A percentile compares a stretch with the other conserved stretches of the same genome.
These are phyloP conservation scores for Debaryomyces subglobosus DNA, from an alignment of 1,139 yeast species.

Conservation along the genomic window DNA sequence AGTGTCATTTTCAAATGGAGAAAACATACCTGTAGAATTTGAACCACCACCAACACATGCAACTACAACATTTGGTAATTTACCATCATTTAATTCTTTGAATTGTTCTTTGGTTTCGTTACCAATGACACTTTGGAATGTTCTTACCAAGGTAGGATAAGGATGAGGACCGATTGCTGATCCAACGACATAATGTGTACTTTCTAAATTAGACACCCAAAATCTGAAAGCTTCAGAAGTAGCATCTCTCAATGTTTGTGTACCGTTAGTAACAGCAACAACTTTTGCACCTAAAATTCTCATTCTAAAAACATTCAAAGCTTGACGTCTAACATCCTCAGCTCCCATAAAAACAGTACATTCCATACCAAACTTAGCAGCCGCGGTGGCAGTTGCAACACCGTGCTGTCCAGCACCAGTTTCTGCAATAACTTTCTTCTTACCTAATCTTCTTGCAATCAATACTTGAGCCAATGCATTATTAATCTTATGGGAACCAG, in stretches of 20 bases:
- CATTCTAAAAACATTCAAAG: conserved; percentile 96
- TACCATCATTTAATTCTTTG: conserved; percentile 72
- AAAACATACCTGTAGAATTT: conserved; percentile 93
- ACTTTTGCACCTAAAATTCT: conserved; percentile 94
- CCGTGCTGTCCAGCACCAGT: conserved; percentile 99
- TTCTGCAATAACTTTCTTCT: conserved; percentile 90
- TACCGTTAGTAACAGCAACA: conserved; percentile 90
- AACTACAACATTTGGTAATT: conserved; percentile 88
- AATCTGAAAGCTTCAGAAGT: conserved; percentile 94
- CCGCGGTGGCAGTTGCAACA: conserved; percentile 98
- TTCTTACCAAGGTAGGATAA: conserved; percentile 95
- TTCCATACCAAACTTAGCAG: conserved; percentile 94
- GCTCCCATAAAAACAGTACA: conserved; percentile 99
- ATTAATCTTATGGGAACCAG: conserved; percentile 97
- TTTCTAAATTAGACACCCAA: conserved; percentile 87
- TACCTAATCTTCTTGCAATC: conserved; percentile 90
- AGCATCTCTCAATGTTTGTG: conserved; percentile 95
- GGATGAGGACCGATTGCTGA: conserved; percentile 99
- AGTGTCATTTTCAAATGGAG: conserved; percentile 84
- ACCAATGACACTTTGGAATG: conserved; percentile 98
- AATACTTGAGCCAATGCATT: conserved; percentile 95
- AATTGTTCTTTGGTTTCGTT: conserved; percentile 92
- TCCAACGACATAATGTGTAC: conserved; percentile 94
- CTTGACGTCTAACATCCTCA: conserved; percentile 98
- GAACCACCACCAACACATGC: conserved; percentile 99